Evolutionary conservation across 2,329 filamentous ascomycete species (phyloP), one percentile per base, ranked within the genome.

Genomic region (Leptographium procerum): DNA sequence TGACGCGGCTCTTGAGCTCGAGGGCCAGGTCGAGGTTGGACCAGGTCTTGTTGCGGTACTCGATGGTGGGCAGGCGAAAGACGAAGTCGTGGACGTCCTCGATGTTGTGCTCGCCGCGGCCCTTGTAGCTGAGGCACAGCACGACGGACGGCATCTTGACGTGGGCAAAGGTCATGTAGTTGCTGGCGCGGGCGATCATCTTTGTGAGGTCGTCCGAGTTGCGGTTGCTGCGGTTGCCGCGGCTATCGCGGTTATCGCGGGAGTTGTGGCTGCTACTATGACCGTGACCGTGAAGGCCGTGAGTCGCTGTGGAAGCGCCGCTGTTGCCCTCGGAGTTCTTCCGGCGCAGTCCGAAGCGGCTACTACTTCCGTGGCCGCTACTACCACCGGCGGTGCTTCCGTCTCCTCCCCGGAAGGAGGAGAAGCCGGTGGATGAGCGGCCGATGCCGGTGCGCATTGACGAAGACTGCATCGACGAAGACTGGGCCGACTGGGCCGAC

Each of bases 31-130:
- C 94, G 8, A 99, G 81, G 69, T 97, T 99, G 8, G 91, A 96
- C 94, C 94, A 99, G 10, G 91, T 97, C 77, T 99, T 99, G 78
- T 99, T 99, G 63, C 90, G 85, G 75, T 96, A 97, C 70, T 99
- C 94, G 52, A 99, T 85, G 2, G 88, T 87, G 4, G 94, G 94
- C 73, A 99, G 83, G 36, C 90, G 86, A 81, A 99, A 99, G 54
- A 99, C 94, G 65, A 99, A 95, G 68, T 97, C 87, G 72, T 99
- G 92, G 19, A 99, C 87, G 71, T 99, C 95, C 73, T 96, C 91
- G 59, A 99, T 81, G 67, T 97, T 99, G 68, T 91, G 89, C 64
- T 95, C 89, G 51, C 91, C 90, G 70, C 91, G 95, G 68, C 95
- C 94, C 71, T 97, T 96, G 79, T 96, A 96, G 68, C 89, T 95